These are phyloP conservation scores for Lodderomyces oxycetoniae DNA, from an alignment of 1,139 yeast species.

Conservation along the genomic window DNA sequence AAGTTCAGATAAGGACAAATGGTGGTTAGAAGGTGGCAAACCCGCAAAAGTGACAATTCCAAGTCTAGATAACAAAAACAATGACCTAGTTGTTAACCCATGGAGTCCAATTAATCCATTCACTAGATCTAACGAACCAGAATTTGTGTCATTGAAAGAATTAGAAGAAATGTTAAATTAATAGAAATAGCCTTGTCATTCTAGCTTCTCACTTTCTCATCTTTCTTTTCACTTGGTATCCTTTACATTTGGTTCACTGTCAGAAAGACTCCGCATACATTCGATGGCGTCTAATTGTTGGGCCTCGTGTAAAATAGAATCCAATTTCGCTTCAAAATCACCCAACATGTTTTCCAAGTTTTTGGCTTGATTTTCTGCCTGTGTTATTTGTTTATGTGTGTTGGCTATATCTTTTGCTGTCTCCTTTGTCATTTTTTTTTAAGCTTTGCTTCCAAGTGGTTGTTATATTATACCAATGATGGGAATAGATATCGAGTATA, in stretches of 20 bases:
- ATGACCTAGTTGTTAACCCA: slow-evolving; percentile 57
- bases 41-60: slow-evolving; percentile 62
- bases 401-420: slow-evolving; percentile 25
- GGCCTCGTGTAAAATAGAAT: slow-evolving; percentile 39
- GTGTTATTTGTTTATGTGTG: slow-evolving; percentile 37
- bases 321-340: slow-evolving; percentile 41
- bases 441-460: background rate
- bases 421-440: slow-evolving; percentile 21
- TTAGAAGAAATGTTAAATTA: slow-evolving; percentile 9
- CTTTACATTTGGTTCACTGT: slow-evolving; percentile 5
- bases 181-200: background rate
- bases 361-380: slow-evolving; percentile 43
- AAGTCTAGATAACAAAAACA: slow-evolving; percentile 27
- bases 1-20: slow-evolving; percentile 70
- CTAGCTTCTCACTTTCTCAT: background rate
- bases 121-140: slow-evolving; percentile 30
- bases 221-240: slow-evolving; percentile 4
- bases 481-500: background rate
- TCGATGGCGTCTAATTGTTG: slow-evolving; percentile 18
- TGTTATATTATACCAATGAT: background rate
- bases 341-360: slow-evolving; percentile 42
- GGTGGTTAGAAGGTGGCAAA: slow-evolving; percentile 89
- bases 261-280: background rate
- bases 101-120: slow-evolving; percentile 69
- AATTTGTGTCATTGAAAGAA: slow-evolving; percentile 22